Evolutionary conservation across 768 basidiomycete genomes (phyloP).

Genomic region (Mycena rebaudengoi): DNA sequence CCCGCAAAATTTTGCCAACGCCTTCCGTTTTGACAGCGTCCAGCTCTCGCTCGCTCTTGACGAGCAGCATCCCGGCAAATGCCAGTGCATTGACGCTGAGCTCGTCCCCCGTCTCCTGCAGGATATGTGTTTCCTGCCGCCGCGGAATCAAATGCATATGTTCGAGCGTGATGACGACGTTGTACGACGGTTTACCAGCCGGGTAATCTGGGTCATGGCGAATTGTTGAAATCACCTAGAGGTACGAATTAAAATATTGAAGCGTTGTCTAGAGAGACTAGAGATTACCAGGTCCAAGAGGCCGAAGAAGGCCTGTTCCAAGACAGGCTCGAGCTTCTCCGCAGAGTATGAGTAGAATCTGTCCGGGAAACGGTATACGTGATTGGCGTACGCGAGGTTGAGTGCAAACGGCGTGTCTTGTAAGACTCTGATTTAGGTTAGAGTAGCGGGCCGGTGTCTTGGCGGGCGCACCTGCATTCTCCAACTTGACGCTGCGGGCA

Average conservation of each 20-base stretch:
- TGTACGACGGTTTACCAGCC: slow-evolving; percentile 77
- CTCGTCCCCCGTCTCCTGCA: slow-evolving; percentile 60
- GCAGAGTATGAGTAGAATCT: slow-evolving; percentile 45
- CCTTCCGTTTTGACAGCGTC: slow-evolving; percentile 72
- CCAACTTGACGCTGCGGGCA: slow-evolving; percentile 63
- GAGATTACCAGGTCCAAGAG: slow-evolving; percentile 82
- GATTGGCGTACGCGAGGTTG: slow-evolving; percentile 81
- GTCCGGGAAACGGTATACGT: slow-evolving; percentile 69
- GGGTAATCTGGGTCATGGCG: slow-evolving; percentile 73
- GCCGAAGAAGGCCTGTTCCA: slow-evolving; percentile 71
- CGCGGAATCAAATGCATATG: slow-evolving; percentile 92
- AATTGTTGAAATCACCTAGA: too few species aligned
- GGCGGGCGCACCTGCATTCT: slow-evolving; percentile 58
- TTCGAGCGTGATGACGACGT: slow-evolving; percentile 80
- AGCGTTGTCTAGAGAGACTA: too few species aligned
- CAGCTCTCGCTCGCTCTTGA: slow-evolving; percentile 82
- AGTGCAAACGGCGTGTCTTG: slow-evolving; percentile 80
- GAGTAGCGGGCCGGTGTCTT: not conserved
- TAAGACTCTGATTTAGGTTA: not conserved
- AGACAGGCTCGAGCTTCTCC: slow-evolving; percentile 56
- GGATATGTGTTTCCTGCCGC: slow-evolving; percentile 62
- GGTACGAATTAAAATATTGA: too few species aligned
- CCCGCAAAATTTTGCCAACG: slow-evolving; percentile 66
- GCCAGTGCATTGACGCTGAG: slow-evolving; percentile 88
- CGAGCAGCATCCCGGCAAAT: slow-evolving; percentile 89